Evolutionary conservation across 2,329 filamentous ascomycete species (phyloP).

Genomic region (Massarina eburnea): DNA sequence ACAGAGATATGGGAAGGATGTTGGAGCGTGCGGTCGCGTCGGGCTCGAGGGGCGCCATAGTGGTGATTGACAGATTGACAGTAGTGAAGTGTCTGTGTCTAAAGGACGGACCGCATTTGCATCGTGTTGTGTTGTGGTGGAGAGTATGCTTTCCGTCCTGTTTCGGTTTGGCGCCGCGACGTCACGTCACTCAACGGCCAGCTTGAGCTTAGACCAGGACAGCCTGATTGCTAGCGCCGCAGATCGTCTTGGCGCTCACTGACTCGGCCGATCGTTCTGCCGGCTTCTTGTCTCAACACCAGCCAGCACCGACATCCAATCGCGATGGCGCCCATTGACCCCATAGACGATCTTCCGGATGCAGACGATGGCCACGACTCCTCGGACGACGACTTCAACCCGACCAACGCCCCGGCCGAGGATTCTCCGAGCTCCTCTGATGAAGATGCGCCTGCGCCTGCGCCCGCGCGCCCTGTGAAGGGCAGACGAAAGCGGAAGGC

Average conservation of each 20-base stretch:
- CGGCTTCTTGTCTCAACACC: neutral
- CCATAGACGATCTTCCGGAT: conserved; percentile 32
- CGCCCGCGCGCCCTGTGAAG: conserved; percentile 13
- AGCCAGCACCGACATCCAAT: neutral
- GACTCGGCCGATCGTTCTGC: neutral
- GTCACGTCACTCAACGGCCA: conserved; percentile 7
- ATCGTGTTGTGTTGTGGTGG: conserved; percentile 4
- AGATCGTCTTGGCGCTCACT: conserved; percentile 16
- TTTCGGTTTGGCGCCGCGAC: conserved; percentile 24
- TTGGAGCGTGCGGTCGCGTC: conserved; percentile 34
- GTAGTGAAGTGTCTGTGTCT: neutral
- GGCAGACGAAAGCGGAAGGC: conserved; percentile 38
- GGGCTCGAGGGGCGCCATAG: conserved; percentile 41
- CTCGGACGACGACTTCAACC: conserved; percentile 74
- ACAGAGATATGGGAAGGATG: conserved; percentile 33
- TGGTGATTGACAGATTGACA: conserved; percentile 2
- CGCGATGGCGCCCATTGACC: conserved; percentile 31
- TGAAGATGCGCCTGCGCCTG: conserved; percentile 29
- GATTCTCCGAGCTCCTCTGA: conserved; percentile 55
- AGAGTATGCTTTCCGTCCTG: conserved; percentile 15
- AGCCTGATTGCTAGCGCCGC: conserved; percentile 14
- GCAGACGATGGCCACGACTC: conserved; percentile 60
- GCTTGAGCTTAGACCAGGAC: neutral
- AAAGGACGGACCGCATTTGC: conserved; percentile 11
- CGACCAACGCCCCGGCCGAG: conserved; percentile 58